Base-by-base conservation (phyloP, 371 early-diverging fungal species). In the Syncephalastrum contaminatum region DNA sequence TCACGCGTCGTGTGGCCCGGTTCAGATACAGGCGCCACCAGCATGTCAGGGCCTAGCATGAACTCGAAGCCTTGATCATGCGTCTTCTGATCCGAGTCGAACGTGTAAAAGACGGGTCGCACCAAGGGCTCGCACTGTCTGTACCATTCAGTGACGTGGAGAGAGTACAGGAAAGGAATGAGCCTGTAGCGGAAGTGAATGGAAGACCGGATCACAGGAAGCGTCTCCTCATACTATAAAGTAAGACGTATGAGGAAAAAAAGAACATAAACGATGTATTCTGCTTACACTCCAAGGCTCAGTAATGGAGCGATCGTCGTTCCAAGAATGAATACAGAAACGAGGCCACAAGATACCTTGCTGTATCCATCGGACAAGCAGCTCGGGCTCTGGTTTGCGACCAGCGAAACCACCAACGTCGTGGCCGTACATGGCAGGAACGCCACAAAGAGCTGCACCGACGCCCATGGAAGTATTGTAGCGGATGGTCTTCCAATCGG, bases 341-440 rank as follows among this genome's bases (percentile, higher is more conserved):
- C 87, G 25, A 15, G 87, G 79, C 66, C 79, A 80, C 10, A 73
- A 83, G 13, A 86, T 71, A 8, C 83, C 85, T 56, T 81, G 80
- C 48, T 86, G 87, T 0, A 86, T 75, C 87, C 87, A 86, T 51
- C 84, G 66, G 2, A 84, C 77, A 58, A 86, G 76, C 57, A 84
- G 51, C 59, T 84, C 85, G 42, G 72, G 71, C 27, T 65, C 70
- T 0, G 85, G 84, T 22, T 70, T 62, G 0, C 83, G 83, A 6
- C 87, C 87, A 14, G 72, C 72, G 70, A 84, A 86, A 2, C 87
- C 87, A 8, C 85, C 83, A 39, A 86, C 70, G 53, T 84, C 85
- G 58, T 86, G 87, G 12, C 87, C 85, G 65, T 86, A 84, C 0
- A 72, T 78, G 10, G 64, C 55, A 12, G 81, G 72, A 53, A 83